Evolutionary conservation across 495 filamentous ascomycete genomes (phyloP), one percentile per base, ranked within the genome.

Genomic region (Aspergillus leporis): DNA sequence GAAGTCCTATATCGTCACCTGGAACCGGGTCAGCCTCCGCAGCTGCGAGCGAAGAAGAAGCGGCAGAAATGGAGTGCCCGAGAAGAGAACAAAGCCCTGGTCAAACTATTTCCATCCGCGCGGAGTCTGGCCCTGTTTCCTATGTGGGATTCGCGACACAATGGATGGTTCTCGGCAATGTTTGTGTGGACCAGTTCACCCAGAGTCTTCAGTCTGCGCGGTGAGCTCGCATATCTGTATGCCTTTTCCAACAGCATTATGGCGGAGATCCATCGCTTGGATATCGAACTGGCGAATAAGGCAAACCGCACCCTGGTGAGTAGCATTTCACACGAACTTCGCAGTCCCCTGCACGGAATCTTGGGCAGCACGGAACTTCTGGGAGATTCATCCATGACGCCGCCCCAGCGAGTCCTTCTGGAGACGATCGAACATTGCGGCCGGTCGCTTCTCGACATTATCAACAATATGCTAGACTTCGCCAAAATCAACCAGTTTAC

Each of bases 261-360:
- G 83, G 82, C 82, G 6, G 85, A 87, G 59, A 77, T 87, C 0
- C 74, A 74, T 12, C 79, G 82, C 25, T 61, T 88, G 10, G 78
- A 82, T 53, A 74, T 75, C 0, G 74, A 77, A 46, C 56, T 66
- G 47, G 75, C 80, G 8, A 77, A 84, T 46, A 74, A 70, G 55
- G 79, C 81, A 36, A 90, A 91, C 63, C 78, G 81, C 6, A 85
- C 85, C 50, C 83, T 90, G 50, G 83, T 91, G 38, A 86, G 83
- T 4, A 87, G 83, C 38, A 85, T 91, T 25, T 85, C 83, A 3
- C 88, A 91, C 60, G 88, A 91, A 61, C 74, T 90, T 14, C 77
- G 88, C 13, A 85, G 77, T 3, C 88, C 88, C 0, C 66, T 91
- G 14, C 86, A 90, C 63, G 87, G 85, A 0, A 86, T 89, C 43